Evolutionary conservation across 148 eudicot genomes (phyloP).

Genomic region (Polygonum maritimum): DNA sequence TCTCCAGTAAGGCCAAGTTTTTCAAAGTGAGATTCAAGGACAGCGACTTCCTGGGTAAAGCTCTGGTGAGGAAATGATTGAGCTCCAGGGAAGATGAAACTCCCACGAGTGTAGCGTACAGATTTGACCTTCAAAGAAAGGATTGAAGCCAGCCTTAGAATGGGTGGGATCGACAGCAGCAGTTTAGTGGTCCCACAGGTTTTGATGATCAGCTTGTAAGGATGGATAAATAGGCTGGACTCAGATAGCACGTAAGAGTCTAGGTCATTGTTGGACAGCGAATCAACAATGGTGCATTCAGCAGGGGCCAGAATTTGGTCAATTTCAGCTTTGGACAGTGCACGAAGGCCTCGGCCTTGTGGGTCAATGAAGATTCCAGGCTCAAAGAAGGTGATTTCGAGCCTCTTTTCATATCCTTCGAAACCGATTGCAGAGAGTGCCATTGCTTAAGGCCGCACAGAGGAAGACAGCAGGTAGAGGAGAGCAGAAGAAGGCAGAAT

Average conservation of each 20-base stretch:
- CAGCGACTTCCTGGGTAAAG: constrained; percentile 54
- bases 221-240: constrained; percentile 65
- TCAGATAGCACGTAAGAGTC: constrained; percentile 71
- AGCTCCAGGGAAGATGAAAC: constrained; percentile 54
- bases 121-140: constrained; percentile 45
- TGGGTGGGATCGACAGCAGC: constrained; percentile 52
- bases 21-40: constrained; percentile 48
- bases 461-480: constrained; percentile 16
- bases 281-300: constrained; percentile 61
- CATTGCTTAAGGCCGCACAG: constrained; percentile 22
- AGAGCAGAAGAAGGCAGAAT: constrained; percentile 1
- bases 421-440: constrained; percentile 53
- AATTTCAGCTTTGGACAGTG: constrained; percentile 43
- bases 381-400: constrained; percentile 47
- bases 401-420: constrained; percentile 72
- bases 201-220: constrained; percentile 62
- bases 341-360: constrained; percentile 44
- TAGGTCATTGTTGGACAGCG: constrained; percentile 40
- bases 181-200: constrained; percentile 73
- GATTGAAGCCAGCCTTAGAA: constrained; percentile 34
- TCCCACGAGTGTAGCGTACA: constrained; percentile 61
- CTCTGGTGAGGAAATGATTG: constrained; percentile 57
- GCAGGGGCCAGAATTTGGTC: constrained; percentile 52
- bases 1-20: constrained; percentile 41
- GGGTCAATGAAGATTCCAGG: constrained; percentile 36